These are phyloP conservation scores for Saururus chinensis DNA, from an alignment of 164 flowering plant species.

Conservation along the genomic window DNA sequence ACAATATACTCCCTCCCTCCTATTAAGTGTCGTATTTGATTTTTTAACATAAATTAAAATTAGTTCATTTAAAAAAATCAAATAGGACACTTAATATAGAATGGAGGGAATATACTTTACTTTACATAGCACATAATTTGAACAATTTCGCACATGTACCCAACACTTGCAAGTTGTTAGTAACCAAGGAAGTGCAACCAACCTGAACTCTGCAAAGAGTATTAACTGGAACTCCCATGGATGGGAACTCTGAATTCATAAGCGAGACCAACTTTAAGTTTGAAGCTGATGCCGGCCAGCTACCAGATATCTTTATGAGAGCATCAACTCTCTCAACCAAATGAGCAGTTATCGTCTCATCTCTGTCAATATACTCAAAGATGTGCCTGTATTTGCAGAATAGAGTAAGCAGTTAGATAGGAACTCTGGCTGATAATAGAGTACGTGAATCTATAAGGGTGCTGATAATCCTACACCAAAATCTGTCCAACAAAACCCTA, in stretches of 20 bases:
- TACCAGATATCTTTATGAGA: constrained; percentile 49
- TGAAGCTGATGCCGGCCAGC: constrained; percentile 57
- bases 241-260: constrained; percentile 37
- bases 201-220: constrained; percentile 72
- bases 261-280: constrained; percentile 57
- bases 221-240: constrained; percentile 40
- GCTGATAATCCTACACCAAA: too few relatives aligned
- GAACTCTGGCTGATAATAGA: neutral
- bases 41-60: too few relatives aligned
- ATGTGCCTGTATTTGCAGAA: constrained; percentile 39
- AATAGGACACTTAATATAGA: too few relatives aligned
- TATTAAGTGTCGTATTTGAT: too few relatives aligned
- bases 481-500: too few relatives aligned
- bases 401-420: neutral
- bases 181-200: constrained; percentile 10
- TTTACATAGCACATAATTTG: too few relatives aligned
- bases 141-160: too few relatives aligned
- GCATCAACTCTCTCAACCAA: constrained; percentile 60
- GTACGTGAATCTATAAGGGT: neutral
- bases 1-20: too few relatives aligned
- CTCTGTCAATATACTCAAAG: constrained; percentile 57
- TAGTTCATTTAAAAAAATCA: too few relatives aligned
- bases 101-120: too few relatives aligned
- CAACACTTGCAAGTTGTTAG: neutral
- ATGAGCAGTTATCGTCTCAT: constrained; percentile 55